Conservation (phyloP, 163 green algal species). For the Scenedesmus sp. region DNA sequence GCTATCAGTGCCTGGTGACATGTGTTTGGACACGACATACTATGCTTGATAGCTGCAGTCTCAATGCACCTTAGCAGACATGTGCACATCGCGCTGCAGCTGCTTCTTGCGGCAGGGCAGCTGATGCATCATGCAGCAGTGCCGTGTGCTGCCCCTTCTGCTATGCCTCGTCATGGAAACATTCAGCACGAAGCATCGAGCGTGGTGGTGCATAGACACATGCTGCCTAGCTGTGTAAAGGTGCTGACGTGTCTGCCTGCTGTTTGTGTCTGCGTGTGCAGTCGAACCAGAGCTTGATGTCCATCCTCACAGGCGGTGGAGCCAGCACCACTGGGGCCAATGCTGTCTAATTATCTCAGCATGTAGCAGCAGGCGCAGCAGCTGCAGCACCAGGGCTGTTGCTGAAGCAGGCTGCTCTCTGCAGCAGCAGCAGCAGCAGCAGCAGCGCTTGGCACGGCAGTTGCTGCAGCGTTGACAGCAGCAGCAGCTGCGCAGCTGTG, state of each 20-base stretch:
- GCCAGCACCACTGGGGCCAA: slow-evolving; percentile 27
- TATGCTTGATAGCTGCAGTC: too few relatives aligned
- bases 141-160: not conserved
- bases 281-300: slow-evolving; percentile 40
- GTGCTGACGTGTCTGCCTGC: too few relatives aligned
- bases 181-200: too few relatives aligned
- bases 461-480: too few relatives aligned
- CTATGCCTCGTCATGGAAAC: too few relatives aligned
- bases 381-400: not conserved
- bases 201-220: not conserved
- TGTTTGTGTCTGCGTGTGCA: not conserved
- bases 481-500: too few relatives aligned
- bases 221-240: not conserved
- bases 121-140: not conserved
- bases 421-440: not conserved
- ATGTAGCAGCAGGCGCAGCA: not conserved
- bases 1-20: too few relatives aligned
- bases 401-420: too few relatives aligned
- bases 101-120: not conserved
- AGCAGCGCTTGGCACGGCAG: too few relatives aligned
- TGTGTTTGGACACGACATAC: too few relatives aligned
- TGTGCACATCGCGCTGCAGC: too few relatives aligned
- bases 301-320: slow-evolving; percentile 42
- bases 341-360: not conserved
- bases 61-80: too few relatives aligned